Conservation (phyloP, 2,329 filamentous ascomycete genomes). For the Cladosporium colombiae region DNA sequence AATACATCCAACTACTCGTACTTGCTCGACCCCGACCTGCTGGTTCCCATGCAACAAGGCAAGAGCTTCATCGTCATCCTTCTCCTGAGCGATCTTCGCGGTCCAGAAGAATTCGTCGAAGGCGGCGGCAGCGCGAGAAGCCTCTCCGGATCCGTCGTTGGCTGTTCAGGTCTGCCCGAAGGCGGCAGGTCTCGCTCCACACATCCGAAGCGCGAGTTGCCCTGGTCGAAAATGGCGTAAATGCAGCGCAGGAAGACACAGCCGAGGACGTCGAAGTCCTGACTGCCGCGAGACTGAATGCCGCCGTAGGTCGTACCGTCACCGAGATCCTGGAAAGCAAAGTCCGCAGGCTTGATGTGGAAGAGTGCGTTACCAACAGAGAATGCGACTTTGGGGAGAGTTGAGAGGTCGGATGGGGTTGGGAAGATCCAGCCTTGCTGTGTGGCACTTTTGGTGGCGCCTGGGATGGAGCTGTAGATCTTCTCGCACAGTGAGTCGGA, state of each 20-base stretch:
- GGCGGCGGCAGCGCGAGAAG: not conserved
- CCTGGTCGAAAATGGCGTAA: conserved; percentile 67
- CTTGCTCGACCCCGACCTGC: not conserved
- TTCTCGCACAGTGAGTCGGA: conserved; percentile 61
- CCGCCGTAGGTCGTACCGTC: conserved; percentile 62
- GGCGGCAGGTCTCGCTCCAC: conserved; percentile 19
- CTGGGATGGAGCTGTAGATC: conserved; percentile 65
- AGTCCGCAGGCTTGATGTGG: conserved; percentile 62
- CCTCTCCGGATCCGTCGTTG: not conserved
- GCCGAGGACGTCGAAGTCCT: conserved; percentile 58
- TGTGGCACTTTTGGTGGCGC: conserved; percentile 49
- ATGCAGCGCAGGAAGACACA: conserved; percentile 60
- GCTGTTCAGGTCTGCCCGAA: not conserved
- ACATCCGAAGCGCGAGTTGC: conserved; percentile 24
- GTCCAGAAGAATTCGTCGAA: not conserved
- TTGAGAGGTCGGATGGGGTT: conserved; percentile 48
- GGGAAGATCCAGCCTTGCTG: conserved; percentile 69
- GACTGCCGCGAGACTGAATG: conserved; percentile 62
- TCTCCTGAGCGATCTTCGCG: not conserved
- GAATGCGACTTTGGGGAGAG: conserved; percentile 63
- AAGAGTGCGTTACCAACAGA: conserved; percentile 64
- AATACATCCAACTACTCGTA: not conserved
- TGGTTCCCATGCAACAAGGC: not conserved
- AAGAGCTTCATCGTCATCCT: not conserved
- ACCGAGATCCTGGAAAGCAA: conserved; percentile 59